Percentiles rank a stretch among this genome's conserved stretches.
Conservation (phyloP, 2,329 filamentous ascomycete species). For the Monosporascus sp. region DNA sequence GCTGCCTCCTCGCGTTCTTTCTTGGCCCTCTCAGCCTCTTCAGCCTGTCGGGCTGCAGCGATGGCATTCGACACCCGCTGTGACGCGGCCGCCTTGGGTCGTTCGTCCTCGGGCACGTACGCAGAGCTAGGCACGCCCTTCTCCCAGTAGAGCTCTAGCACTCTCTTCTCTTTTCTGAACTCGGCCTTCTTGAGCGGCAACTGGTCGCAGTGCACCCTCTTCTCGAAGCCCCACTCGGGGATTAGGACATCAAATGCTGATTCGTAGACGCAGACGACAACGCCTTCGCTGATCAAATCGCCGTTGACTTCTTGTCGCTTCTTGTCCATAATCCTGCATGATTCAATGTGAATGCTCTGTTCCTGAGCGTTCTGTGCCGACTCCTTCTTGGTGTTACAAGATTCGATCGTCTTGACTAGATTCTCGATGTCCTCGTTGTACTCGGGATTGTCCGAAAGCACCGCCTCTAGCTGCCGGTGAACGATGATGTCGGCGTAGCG, state of each 20-base stretch:
- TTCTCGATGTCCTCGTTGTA: constrained; percentile 86
- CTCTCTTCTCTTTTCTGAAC: constrained; percentile 90
- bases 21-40: constrained; percentile 73
- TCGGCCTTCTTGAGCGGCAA: constrained; percentile 98
- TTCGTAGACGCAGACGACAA: constrained; percentile 96
- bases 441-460: constrained; percentile 75
- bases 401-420: constrained; percentile 86
- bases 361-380: constrained; percentile 96
- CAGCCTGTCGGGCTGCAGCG: constrained; percentile 72
- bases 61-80: constrained; percentile 70
- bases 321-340: constrained; percentile 93
- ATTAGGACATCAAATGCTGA: constrained; percentile 98
- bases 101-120: constrained; percentile 94
- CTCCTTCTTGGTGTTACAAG: constrained; percentile 98
- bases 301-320: constrained; percentile 79
- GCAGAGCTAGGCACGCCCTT: constrained; percentile 96
- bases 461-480: constrained; percentile 86
- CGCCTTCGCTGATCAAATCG: constrained; percentile 90
- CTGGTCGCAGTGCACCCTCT: constrained; percentile 98
- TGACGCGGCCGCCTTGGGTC: constrained; percentile 74
- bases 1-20: constrained; percentile 88
- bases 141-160: constrained; percentile 98
- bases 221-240: constrained; percentile 97
- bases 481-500: constrained; percentile 94
- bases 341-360: constrained; percentile 97